Evolutionary conservation across 2,329 filamentous ascomycete genomes (phyloP), one percentile per base, ranked within the genome.

Genomic region (Parascedosporium putredinis): DNA sequence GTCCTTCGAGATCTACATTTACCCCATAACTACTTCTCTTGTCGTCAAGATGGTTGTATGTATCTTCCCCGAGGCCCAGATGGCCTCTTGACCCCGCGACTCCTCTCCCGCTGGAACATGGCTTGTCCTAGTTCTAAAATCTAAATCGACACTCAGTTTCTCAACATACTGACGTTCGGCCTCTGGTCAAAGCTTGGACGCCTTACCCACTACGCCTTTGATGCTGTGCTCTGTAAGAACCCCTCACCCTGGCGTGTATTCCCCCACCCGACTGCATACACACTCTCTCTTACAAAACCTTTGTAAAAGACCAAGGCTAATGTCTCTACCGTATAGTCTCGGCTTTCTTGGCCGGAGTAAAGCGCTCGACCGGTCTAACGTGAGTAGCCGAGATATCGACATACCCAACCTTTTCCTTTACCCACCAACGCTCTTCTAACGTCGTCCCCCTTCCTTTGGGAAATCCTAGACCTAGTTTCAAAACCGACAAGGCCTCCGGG

Each of bases 321-420:
- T 46, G 50, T 55, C 48, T 52, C n/a, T n/a, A 53, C 48, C n/a
- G 3, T 8, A 22, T 53, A 94, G 87, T 98, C 67, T 98, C 93
- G 61, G 88, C 93, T 55, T 91, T 97, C 67, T 83, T 98, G 57
- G 93, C 93, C 34, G 93, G 93, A 62, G 90, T 98, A 75, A 94
- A 95, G 73, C 88, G 93, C 59, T 96, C 91, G 56, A 97, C 93
- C 54, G 93, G 93, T 62, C 77, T 98, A 71, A 96, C 90, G 93
- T 98, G 86, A 79, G 87, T 85, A 58, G 52, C 53, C 56, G 51
- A 22, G 48, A 52, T 40, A 55, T 53, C 54, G 52, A 54, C 52
- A 51, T 7, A 9, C 54, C 55, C 59, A 63, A 67, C 65, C 63
- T 55, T 56, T 56, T 56, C 55, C 61, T 45, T 10, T 14, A 18